Evolutionary conservation across 2,329 filamentous ascomycete genomes (phyloP).

Genomic region (Botrytis fabae): DNA sequence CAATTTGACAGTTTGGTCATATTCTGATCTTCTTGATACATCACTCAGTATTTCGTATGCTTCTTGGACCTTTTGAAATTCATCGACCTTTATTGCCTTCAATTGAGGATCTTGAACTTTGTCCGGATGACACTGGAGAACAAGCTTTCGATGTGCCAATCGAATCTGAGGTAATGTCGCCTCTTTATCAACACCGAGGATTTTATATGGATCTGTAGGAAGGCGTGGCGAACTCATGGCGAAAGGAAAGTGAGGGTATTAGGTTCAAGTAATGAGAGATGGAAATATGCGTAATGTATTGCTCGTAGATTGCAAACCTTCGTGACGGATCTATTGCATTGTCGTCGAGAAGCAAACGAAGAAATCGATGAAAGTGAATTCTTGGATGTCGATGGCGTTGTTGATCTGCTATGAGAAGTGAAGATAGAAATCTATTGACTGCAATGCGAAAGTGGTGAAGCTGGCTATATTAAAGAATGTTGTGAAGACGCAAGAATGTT

Average conservation of each 20-base stretch:
- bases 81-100: slow-evolving; percentile 76
- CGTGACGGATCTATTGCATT: slow-evolving; percentile 23
- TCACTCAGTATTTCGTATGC: slow-evolving; percentile 90
- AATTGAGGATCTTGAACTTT: slow-evolving; percentile 70
- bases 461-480: slow-evolving; percentile 16
- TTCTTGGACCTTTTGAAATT: slow-evolving; percentile 90
- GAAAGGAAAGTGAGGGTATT: neutral
- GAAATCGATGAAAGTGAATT: neutral
- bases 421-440: slow-evolving; percentile 10
- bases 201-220: slow-evolving; percentile 70
- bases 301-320: slow-evolving; percentile 23
- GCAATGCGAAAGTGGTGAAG: slow-evolving; percentile 3
- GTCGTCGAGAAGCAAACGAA: slow-evolving; percentile 11
- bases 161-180: slow-evolving; percentile 73
- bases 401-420: slow-evolving; percentile 2
- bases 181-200: slow-evolving; percentile 71
- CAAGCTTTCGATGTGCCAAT: slow-evolving; percentile 79
- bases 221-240: slow-evolving; percentile 31
- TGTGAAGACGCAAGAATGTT: slow-evolving; percentile 1
- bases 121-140: slow-evolving; percentile 87
- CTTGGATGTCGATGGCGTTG: neutral
- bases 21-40: slow-evolving; percentile 68
- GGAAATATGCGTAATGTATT: slow-evolving; percentile 5
- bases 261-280: slow-evolving; percentile 6
- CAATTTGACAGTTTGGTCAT: slow-evolving; percentile 74